These are phyloP conservation scores for Persicaria maculosa DNA, from an alignment of 148 eudicot genomes.

Conservation along the genomic window DNA sequence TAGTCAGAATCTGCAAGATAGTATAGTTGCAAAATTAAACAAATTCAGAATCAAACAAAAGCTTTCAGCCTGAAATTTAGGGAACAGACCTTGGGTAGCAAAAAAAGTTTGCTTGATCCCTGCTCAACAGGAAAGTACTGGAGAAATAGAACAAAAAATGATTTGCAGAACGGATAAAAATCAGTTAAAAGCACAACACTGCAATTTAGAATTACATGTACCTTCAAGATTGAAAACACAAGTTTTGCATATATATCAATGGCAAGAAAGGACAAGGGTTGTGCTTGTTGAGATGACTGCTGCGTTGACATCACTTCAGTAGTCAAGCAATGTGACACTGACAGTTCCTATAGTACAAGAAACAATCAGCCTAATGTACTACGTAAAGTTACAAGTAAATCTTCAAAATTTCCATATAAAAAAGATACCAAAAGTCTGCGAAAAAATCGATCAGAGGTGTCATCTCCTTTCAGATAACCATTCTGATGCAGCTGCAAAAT, in stretches of 20 bases:
- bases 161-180: not conserved
- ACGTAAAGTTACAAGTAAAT: not conserved
- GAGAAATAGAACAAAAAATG: slow-evolving; percentile 13
- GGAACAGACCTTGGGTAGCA: slow-evolving; percentile 65
- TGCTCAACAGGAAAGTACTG: slow-evolving; percentile 80
- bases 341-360: slow-evolving; percentile 52
- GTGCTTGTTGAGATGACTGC: slow-evolving; percentile 63
- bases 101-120: slow-evolving; percentile 63
- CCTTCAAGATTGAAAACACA: slow-evolving; percentile 82
- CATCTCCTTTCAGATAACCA: slow-evolving; percentile 86
- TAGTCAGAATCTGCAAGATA: slow-evolving; percentile 52
- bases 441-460: slow-evolving; percentile 68
- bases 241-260: slow-evolving; percentile 87
- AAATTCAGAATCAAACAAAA: not conserved
- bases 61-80: not conserved
- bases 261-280: slow-evolving; percentile 72
- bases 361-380: not conserved
- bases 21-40: not conserved
- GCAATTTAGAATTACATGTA: slow-evolving; percentile 12
- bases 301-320: slow-evolving; percentile 47
- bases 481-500: slow-evolving; percentile 58
- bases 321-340: slow-evolving; percentile 76
- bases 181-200: not conserved
- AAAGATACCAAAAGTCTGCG: slow-evolving; percentile 57
- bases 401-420: not conserved